Conservation (phyloP, 805 yeast species). For the Scheffersomyces stipitis region DNA sequence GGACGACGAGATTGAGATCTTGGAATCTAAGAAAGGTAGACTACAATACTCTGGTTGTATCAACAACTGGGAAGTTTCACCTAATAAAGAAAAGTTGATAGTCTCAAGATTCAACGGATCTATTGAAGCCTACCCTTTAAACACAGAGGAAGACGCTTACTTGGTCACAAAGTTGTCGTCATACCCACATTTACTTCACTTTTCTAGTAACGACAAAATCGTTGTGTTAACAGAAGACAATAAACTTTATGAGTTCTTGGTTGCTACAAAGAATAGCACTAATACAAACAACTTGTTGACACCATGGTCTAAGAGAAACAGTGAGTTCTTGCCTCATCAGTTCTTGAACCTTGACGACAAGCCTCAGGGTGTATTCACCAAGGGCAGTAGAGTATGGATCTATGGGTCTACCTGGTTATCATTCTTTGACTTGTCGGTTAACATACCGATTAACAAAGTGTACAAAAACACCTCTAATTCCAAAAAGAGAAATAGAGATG, state of each 20-base stretch:
- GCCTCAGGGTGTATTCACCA: slow-evolving; percentile 68
- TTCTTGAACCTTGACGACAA: slow-evolving; percentile 58
- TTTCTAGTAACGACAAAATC: slow-evolving; percentile 52
- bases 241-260: slow-evolving; percentile 67
- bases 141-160: slow-evolving; percentile 18
- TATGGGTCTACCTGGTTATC: slow-evolving; percentile 85
- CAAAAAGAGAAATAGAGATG: slow-evolving; percentile 46
- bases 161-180: slow-evolving; percentile 60
- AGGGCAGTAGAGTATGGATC: slow-evolving; percentile 65
- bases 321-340: slow-evolving; percentile 70
- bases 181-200: slow-evolving; percentile 60
- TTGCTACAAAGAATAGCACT: slow-evolving; percentile 11
- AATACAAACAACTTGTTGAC: slow-evolving; percentile 46
- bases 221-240: slow-evolving; percentile 72
- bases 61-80: slow-evolving; percentile 50
- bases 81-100: slow-evolving; percentile 47
- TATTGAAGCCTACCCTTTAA: slow-evolving; percentile 49
- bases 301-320: slow-evolving; percentile 76
- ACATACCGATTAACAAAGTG: slow-evolving; percentile 47
- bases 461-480: slow-evolving; percentile 23
- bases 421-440: slow-evolving; percentile 62
- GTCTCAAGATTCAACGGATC: slow-evolving; percentile 66
- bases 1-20: slow-evolving; percentile 43
- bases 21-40: slow-evolving; percentile 20
- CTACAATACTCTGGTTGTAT: slow-evolving; percentile 52